Conservation (phyloP, 2,329 filamentous ascomycete genomes). For the Lithohypha guttulata region DNA sequence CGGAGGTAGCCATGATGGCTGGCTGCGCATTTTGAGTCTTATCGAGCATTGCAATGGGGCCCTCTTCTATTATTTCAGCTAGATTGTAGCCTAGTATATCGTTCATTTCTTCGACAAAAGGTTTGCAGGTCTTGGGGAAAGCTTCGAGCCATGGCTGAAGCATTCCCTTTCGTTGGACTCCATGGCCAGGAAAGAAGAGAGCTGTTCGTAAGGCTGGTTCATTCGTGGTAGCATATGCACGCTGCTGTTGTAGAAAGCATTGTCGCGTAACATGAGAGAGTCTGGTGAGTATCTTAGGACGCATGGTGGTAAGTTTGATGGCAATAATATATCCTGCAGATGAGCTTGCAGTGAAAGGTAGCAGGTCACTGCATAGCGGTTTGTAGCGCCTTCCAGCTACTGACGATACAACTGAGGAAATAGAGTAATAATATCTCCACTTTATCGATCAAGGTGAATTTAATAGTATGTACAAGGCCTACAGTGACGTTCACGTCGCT, state of each 20-base stretch:
- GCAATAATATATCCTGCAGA: no score
- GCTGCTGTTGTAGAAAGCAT: slow-evolving; percentile 8
- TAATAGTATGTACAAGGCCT: no score
- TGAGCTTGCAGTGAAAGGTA: no score
- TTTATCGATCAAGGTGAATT: no score
- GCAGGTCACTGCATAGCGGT: no score
- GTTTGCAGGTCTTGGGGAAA: slow-evolving; percentile 66
- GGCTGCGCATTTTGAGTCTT: slow-evolving; percentile 82
- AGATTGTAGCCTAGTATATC: slow-evolving; percentile 62
- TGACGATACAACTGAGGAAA: no score
- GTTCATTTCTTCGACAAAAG: slow-evolving; percentile 81
- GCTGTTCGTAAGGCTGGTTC: slow-evolving; percentile 30
- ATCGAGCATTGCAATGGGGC: slow-evolving; percentile 66
- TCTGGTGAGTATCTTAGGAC: neutral
- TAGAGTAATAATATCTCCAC: no score
- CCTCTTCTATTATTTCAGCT: slow-evolving; percentile 65
- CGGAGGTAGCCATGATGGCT: slow-evolving; percentile 89
- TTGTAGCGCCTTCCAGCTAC: no score
- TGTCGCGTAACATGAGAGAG: neutral
- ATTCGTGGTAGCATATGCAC: slow-evolving; percentile 15
- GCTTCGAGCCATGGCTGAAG: slow-evolving; percentile 72
- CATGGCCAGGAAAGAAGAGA: slow-evolving; percentile 51
- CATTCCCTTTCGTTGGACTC: slow-evolving; percentile 84
- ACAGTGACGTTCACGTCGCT: no score
- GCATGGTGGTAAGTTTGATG: no score